These are phyloP conservation scores for Physcomitrellopsis africana DNA, from an alignment of 225 moss, liverwort and hornwort genomes.

Conservation along the genomic window DNA sequence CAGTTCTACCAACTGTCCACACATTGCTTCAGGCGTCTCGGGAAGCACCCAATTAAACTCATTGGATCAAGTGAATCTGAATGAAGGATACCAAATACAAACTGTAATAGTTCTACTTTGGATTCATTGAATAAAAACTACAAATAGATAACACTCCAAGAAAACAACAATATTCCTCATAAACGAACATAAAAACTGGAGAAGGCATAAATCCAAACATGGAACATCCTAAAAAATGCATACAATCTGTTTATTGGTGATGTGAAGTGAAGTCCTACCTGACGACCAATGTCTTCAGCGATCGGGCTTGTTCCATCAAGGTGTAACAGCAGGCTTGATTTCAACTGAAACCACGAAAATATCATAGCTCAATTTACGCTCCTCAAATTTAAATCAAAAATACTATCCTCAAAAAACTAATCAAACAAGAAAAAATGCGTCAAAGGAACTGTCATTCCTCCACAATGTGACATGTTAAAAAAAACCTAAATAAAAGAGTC, in stretches of 20 bases:
- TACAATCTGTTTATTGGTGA: background rate
- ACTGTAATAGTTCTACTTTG: background rate
- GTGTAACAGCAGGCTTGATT: conserved; percentile 73
- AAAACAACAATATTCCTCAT: background rate
- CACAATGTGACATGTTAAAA: too few relatives aligned
- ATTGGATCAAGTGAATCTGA: conserved; percentile 1
- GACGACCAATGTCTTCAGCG: conserved; percentile 83
- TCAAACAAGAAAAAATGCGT: background rate
- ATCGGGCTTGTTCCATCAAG: conserved; percentile 81
- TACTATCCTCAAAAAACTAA: background rate
- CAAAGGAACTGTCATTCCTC: too few relatives aligned
- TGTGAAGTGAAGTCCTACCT: conserved; percentile 40
- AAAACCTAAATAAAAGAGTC: too few relatives aligned
- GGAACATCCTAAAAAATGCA: background rate
- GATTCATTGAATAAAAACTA: conserved; percentile 1
- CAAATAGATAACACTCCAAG: background rate
- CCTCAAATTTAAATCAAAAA: background rate
- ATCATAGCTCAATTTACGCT: background rate
- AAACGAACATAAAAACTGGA: background rate
- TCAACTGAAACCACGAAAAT: conserved; percentile 47
- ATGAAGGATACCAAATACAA: background rate
- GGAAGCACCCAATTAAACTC: background rate
- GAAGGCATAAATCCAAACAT: background rate
- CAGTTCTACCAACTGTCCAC: background rate
- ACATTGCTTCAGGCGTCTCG: background rate